Evolutionary conservation across 306 rosid genomes (phyloP), one percentile per base, ranked within the genome.

Genomic region (Leucaena leucocephala): DNA sequence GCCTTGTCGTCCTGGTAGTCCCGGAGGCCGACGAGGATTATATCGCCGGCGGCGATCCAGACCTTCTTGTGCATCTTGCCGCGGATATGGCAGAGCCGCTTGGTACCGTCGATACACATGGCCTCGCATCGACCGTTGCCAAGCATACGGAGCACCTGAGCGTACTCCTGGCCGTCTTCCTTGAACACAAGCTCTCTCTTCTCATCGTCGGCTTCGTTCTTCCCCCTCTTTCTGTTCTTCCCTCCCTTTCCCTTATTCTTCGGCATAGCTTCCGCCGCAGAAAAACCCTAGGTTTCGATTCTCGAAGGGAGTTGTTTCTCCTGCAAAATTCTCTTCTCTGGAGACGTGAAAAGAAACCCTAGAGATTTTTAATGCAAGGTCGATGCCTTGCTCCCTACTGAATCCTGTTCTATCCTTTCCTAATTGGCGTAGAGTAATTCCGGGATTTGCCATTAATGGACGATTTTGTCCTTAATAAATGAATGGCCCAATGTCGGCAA

Each of bases 181-280:
- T 87, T 89, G 82, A 86, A 88, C 0, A 80, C 81, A 0, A 86
- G 81, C 59, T 86, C 92, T 10, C 89, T 58, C 73, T 82, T 88
- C 68, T 79, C 84, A 49, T 82, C 91, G 27, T 82, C 89, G 0
- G 89, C 91, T 33, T 86, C 88, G 82, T 86, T 88, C 86, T 84
- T 88, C 7, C 89, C 89, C n/a, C 89, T 80, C 88, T 82, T 86
- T 5, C 85, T 34, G 74, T 88, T 88, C 89, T 88, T 88, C 0
- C 88, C 86, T 82, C 88, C 87, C 76, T 88, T 80, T 17, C 88
- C 89, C 86, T 88, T 86, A 65, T 88, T 88, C 81, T 86, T 86
- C 81, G 91, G 86, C 89, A 88, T 85, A 71, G 15, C 45, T 59
- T 13, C 3, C 6, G 45, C 46, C 4, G 54, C 50, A 15, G 46